A percentile compares a stretch with the other conserved stretches of the same genome.
These are phyloP conservation scores for Phytopythium montanum DNA, from an alignment of 352 stramenopile genomes.

Conservation along the genomic window DNA sequence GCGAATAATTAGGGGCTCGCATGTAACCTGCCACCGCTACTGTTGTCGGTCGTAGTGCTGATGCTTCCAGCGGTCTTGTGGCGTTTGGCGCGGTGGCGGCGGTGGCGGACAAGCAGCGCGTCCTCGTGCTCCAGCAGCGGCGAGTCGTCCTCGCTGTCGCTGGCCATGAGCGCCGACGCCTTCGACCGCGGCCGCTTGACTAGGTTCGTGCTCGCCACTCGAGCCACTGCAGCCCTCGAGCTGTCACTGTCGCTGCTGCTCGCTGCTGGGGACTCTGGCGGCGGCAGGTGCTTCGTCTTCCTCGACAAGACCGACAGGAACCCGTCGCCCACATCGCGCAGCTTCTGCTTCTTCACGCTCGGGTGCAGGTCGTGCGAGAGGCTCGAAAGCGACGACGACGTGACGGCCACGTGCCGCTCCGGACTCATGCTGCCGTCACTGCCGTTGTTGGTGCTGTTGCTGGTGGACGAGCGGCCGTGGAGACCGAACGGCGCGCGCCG, in stretches of 20 bases:
- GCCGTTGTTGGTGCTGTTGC: neutral
- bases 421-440: slow-evolving; percentile 8
- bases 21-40: neutral
- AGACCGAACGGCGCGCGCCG: slow-evolving; percentile 2
- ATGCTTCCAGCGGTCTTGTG: slow-evolving; percentile 25
- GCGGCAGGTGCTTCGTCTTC: slow-evolving; percentile 25
- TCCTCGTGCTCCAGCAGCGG: slow-evolving; percentile 35
- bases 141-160: slow-evolving; percentile 25
- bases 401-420: neutral
- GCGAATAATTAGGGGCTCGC: slow-evolving; percentile 11
- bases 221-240: neutral
- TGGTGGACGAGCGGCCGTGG: neutral
- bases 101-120: slow-evolving; percentile 14
- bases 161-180: slow-evolving; percentile 19
- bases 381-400: neutral
- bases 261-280: slow-evolving; percentile 10
- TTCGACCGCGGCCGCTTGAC: slow-evolving; percentile 41
- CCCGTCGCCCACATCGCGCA: slow-evolving; percentile 34
- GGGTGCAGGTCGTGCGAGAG: slow-evolving; percentile 34
- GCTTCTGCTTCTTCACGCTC: slow-evolving; percentile 54
- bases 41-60: neutral
- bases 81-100: slow-evolving; percentile 40
- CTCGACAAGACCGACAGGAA: slow-evolving; percentile 34
- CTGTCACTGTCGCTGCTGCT: neutral
- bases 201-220: slow-evolving; percentile 23